These are phyloP conservation scores for Lindgomyces ingoldianus DNA, from an alignment of 495 filamentous ascomycete species.

Conservation along the genomic window DNA sequence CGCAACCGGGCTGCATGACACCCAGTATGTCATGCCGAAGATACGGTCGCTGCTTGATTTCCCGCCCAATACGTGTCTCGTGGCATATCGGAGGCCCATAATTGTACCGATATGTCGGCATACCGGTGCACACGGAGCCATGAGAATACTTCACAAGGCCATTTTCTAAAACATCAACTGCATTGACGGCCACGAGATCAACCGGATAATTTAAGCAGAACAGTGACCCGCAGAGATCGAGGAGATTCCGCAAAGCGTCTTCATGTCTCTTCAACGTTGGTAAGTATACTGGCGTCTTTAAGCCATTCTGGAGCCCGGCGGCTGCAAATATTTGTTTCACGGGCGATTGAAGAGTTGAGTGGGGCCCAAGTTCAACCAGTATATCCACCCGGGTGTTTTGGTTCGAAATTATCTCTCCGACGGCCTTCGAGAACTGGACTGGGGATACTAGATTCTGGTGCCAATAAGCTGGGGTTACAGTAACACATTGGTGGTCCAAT, in stretches of 20 bases:
- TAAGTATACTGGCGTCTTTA: neutral
- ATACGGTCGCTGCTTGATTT: neutral
- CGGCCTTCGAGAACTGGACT: constrained; percentile 16
- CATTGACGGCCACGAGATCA: constrained; percentile 10
- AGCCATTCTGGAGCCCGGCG: neutral
- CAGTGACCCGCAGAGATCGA: neutral
- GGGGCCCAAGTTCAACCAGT: constrained; percentile 30
- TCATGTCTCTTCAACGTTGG: neutral
- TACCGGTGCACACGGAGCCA: neutral
- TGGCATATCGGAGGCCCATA: constrained; percentile 18
- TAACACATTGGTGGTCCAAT: too few species aligned
- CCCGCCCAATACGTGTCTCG: constrained; percentile 14
- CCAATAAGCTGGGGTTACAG: constrained; percentile 9
- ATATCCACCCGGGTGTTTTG: neutral
- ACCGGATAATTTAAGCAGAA: constrained; percentile 1
- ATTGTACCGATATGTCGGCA: constrained; percentile 19
- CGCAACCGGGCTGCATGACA: neutral
- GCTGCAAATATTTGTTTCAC: constrained; percentile 8
- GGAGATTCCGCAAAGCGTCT: neutral
- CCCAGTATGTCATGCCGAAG: constrained; percentile 24
- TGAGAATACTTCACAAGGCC: neutral
- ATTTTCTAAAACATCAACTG: neutral
- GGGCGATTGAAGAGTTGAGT: constrained; percentile 10
- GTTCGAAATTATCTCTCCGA: neutral
- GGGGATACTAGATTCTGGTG: constrained; percentile 15